These are phyloP conservation scores for Diatrype stigma DNA, from an alignment of 2,329 filamentous ascomycete species.

Conservation along the genomic window DNA sequence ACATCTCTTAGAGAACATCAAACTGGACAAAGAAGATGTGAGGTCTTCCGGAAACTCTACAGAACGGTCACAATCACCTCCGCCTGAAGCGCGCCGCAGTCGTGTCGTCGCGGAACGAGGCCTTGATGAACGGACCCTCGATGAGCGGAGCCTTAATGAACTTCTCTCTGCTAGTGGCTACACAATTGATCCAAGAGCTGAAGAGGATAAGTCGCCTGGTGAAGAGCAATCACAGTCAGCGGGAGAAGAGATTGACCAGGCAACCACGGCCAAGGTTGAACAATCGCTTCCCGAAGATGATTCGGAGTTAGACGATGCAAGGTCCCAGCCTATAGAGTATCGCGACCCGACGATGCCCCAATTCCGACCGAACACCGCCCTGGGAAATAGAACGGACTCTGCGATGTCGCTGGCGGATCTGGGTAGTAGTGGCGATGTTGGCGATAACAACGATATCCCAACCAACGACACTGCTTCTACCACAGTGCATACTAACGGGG, in stretches of 20 bases:
- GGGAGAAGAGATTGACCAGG: slow-evolving; percentile 1
- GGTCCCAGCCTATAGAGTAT: slow-evolving; percentile 18
- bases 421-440: neutral
- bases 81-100: slow-evolving; percentile 5
- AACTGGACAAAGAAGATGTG: slow-evolving; percentile 29
- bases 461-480: neutral
- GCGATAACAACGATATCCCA: no score
- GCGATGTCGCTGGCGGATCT: no score
- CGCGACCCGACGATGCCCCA: slow-evolving; percentile 65
- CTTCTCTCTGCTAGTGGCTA: slow-evolving; percentile 44
- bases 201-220: slow-evolving; percentile 11
- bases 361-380: slow-evolving; percentile 55
- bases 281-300: slow-evolving; percentile 15
- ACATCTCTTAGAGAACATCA: slow-evolving; percentile 41
- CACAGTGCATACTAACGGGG: neutral
- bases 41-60: slow-evolving; percentile 8
- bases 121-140: slow-evolving; percentile 33
- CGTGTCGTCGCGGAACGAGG: slow-evolving; percentile 23
- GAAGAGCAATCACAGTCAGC: slow-evolving; percentile 9
- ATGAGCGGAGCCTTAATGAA: slow-evolving; percentile 35
- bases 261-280: slow-evolving; percentile 7
- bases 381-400: slow-evolving; percentile 11
- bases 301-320: slow-evolving; percentile 4
- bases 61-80: slow-evolving; percentile 7
- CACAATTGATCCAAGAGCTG: slow-evolving; percentile 27